These are phyloP conservation scores for Dichomitus squalens DNA, from an alignment of 1,284 basidiomycete species.

Conservation along the genomic window DNA sequence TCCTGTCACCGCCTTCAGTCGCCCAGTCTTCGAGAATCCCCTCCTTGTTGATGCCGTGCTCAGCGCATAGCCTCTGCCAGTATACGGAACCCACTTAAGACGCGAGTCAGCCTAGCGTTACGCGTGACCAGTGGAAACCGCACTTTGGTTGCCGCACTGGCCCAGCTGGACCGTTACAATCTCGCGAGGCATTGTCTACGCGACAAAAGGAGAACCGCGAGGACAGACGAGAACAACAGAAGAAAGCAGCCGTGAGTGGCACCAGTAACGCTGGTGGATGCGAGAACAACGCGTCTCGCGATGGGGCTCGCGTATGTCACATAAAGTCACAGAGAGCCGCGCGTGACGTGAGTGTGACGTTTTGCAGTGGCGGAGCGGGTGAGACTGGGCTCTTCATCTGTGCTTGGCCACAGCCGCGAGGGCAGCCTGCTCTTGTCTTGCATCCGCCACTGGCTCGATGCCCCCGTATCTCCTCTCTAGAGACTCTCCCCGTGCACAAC, in stretches of 20 bases:
- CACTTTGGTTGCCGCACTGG: slow-evolving; percentile 97
- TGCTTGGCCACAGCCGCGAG: slow-evolving; percentile 15
- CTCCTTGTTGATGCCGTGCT: slow-evolving; percentile 93
- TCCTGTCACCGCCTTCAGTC: slow-evolving; percentile 91
- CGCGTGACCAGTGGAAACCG: slow-evolving; percentile 29
- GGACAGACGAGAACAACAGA: not conserved
- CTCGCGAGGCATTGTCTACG: slow-evolving; percentile 73
- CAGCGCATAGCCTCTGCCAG: slow-evolving; percentile 95
- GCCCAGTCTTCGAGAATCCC: slow-evolving; percentile 96
- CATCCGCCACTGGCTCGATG: slow-evolving; percentile 22
- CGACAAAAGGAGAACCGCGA: not conserved
- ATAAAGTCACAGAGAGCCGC: not conserved
- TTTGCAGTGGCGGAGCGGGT: not conserved
- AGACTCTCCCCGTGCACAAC: slow-evolving; percentile 19
- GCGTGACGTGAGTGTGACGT: slow-evolving; percentile 11
- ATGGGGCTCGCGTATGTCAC: slow-evolving; percentile 19
- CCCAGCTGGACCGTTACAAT: slow-evolving; percentile 89
- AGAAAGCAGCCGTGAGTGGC: slow-evolving; percentile 1
- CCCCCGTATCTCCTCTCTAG: slow-evolving; percentile 18
- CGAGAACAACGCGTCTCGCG: slow-evolving; percentile 12
- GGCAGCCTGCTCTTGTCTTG: slow-evolving; percentile 15
- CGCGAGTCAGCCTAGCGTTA: slow-evolving; percentile 23
- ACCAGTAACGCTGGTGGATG: not conserved
- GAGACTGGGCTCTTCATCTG: not conserved
- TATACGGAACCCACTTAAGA: slow-evolving; percentile 83